Percentiles rank a stretch among this genome's conserved stretches.
These are phyloP conservation scores for Agrocybe pediades DNA, from an alignment of 768 basidiomycete genomes.

Conservation along the genomic window DNA sequence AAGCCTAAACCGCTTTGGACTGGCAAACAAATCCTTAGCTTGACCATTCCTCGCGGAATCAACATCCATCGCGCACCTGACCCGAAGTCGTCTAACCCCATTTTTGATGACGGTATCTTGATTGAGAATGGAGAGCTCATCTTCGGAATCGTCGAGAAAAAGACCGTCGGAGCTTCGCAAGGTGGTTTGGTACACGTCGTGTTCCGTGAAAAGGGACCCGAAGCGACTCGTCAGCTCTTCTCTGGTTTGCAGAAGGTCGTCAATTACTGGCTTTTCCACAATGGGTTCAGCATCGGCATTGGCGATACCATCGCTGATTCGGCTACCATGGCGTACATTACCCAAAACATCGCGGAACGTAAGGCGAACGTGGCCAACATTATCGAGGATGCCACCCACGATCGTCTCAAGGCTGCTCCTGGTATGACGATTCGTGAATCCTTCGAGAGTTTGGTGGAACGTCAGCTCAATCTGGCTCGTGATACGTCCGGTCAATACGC, in stretches of 20 bases:
- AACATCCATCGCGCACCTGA: conserved; percentile 86
- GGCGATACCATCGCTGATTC: conserved; percentile 97
- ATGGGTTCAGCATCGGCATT: conserved; percentile 98
- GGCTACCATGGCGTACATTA: conserved; percentile 86
- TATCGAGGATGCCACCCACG: conserved; percentile 83
- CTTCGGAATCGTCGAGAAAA: conserved; percentile 96
- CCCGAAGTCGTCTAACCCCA: conserved; percentile 76
- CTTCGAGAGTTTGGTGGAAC: conserved; percentile 91
- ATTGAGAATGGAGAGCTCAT: conserved; percentile 97
- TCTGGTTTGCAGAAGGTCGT: conserved; percentile 94
- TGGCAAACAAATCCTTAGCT: conserved; percentile 92
- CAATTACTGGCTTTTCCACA: conserved; percentile 99
- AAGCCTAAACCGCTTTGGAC: conserved; percentile 98
- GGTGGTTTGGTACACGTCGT: conserved; percentile 96
- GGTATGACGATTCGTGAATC: conserved; percentile 99
- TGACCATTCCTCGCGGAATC: conserved; percentile 93
- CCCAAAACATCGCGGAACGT: conserved; percentile 75
- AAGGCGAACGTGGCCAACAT: conserved; percentile 80
- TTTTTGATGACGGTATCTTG: conserved; percentile 91
- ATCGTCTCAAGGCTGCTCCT: conserved; percentile 85
- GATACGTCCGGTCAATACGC: conserved; percentile 95
- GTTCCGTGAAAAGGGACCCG: conserved; percentile 96
- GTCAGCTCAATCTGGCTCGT: conserved; percentile 91
- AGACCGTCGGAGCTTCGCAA: conserved; percentile 95
- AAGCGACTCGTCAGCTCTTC: conserved; percentile 87